A percentile compares a stretch with the other conserved stretches of the same genome.
phyloP scores from a whole-genome alignment of 495 filamentous ascomycete genomes.

The Daldinia grandis region DNA sequence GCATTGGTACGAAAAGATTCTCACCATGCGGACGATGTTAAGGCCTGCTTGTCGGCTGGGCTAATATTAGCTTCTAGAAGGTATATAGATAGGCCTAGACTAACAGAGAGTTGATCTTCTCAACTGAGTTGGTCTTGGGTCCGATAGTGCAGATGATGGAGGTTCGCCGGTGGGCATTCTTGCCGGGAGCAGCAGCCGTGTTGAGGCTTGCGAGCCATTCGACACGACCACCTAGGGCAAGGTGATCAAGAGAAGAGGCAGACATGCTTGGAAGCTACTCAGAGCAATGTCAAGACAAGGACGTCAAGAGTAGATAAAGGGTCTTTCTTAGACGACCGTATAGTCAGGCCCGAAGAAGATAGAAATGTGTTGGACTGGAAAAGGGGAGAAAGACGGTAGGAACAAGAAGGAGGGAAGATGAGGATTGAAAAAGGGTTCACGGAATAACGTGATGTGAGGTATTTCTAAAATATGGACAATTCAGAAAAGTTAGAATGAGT shows the following conservation, averaged over 20 bases:
- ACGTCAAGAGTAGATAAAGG: neutral
- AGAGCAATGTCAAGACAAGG: slow-evolving; percentile 5
- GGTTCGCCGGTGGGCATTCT: slow-evolving; percentile 86
- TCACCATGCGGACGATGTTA: slow-evolving; percentile 85
- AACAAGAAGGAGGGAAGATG: slow-evolving; percentile 5
- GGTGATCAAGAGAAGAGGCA: slow-evolving; percentile 71
- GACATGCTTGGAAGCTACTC: slow-evolving; percentile 24
- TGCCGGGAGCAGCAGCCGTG: slow-evolving; percentile 79
- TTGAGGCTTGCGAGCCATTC: slow-evolving; percentile 86
- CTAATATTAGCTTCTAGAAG: slow-evolving; percentile 8
- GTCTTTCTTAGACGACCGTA: neutral
- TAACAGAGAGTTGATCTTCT: slow-evolving; percentile 88
- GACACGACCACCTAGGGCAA: slow-evolving; percentile 79
- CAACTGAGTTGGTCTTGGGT: slow-evolving; percentile 97
- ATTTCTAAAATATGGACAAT: slow-evolving; percentile 30
- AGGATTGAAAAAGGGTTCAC: neutral
- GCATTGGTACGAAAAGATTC: neutral
- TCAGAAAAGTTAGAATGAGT: slow-evolving; percentile 32
- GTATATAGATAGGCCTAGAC: neutral
- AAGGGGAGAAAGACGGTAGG: neutral
- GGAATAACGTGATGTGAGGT: slow-evolving; percentile 29
- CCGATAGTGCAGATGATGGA: slow-evolving; percentile 99
- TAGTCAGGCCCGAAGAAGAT: neutral
- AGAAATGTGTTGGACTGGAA: slow-evolving; percentile 1
- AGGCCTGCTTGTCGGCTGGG: slow-evolving; percentile 67